These are phyloP conservation scores for Tulasnella sp. DNA, from an alignment of 768 basidiomycete genomes.

Conservation along the genomic window DNA sequence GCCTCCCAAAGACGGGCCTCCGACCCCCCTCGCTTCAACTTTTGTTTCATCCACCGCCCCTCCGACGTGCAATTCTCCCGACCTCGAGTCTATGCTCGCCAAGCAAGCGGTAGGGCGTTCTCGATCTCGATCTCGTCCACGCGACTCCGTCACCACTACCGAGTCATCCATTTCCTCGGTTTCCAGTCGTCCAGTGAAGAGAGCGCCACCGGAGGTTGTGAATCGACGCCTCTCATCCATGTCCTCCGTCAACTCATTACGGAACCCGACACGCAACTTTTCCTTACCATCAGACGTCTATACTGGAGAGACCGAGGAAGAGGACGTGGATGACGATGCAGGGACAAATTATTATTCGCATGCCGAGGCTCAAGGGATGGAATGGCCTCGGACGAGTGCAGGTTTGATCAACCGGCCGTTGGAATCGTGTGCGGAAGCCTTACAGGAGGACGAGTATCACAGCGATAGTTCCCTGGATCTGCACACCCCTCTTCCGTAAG, in stretches of 20 bases:
- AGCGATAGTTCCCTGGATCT: conserved; percentile 28
- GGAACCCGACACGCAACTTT: conserved; percentile 3
- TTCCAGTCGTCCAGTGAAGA: neutral
- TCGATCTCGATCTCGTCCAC: conserved; percentile 6
- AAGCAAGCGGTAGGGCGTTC: neutral
- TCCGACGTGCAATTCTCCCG: neutral
- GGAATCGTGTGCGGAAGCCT: neutral
- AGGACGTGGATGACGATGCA: neutral
- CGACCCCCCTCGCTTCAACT: neutral
- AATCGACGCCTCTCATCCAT: conserved; percentile 12
- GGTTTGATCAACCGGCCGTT: neutral
- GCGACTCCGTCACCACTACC: neutral
- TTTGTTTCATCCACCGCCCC: neutral
- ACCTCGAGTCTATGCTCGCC: neutral
- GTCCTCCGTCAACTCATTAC: conserved; percentile 14
- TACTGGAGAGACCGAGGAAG: neutral
- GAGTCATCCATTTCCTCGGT: neutral
- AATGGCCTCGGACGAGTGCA: neutral
- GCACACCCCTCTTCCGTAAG: conserved; percentile 28
- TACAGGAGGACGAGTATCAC: conserved; percentile 11
- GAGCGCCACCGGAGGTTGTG: neutral
- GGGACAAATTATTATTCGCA: conserved; percentile 3
- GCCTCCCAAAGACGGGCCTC: neutral
- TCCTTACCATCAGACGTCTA: conserved; percentile 15
- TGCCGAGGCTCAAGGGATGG: neutral